Evolutionary conservation across 2,329 filamentous ascomycete species (phyloP).

Genomic region (Fusarium udum): DNA sequence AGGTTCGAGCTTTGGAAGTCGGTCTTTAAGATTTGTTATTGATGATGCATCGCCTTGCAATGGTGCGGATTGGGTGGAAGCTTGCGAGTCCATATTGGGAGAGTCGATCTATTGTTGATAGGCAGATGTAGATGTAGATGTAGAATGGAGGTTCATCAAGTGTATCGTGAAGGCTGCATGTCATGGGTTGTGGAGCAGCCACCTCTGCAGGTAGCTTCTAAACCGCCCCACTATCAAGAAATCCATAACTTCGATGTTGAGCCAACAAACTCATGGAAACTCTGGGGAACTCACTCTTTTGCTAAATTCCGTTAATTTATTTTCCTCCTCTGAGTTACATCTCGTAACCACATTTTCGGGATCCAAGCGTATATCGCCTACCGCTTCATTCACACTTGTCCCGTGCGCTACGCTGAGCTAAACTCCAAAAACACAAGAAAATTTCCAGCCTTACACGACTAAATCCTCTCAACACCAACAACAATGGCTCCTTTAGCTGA

Average conservation of each 20-base stretch:
- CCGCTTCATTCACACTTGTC: not conserved
- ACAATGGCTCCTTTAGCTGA: conserved; percentile 58
- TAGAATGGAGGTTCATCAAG: conserved; percentile 2
- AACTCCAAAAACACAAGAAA: conserved; percentile 16
- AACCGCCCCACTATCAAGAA: conserved; percentile 13
- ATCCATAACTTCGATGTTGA: conserved; percentile 3
- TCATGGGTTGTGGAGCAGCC: conserved; percentile 19
- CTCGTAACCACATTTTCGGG: too few relatives aligned
- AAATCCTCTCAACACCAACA: conserved; percentile 21
- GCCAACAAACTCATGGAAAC: not conserved
- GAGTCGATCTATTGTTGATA: conserved; percentile 11
- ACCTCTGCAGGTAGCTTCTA: conserved; percentile 15
- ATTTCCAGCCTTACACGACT: conserved; percentile 22
- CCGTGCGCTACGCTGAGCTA: conserved; percentile 14
- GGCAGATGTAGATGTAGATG: conserved; percentile 8
- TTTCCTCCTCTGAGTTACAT: not conserved
- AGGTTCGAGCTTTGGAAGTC: conserved; percentile 74
- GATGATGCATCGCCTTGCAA: conserved; percentile 25
- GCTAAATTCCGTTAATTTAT: not conserved
- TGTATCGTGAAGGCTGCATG: conserved; percentile 12
- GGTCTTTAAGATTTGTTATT: conserved; percentile 56
- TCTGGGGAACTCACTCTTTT: not conserved
- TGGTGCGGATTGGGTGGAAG: conserved; percentile 16
- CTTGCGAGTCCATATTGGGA: conserved; percentile 41
- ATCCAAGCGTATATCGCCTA: not conserved